These are phyloP conservation scores for Osmanthus fragrans DNA, from an alignment of 257 asterid species.

Conservation along the genomic window DNA sequence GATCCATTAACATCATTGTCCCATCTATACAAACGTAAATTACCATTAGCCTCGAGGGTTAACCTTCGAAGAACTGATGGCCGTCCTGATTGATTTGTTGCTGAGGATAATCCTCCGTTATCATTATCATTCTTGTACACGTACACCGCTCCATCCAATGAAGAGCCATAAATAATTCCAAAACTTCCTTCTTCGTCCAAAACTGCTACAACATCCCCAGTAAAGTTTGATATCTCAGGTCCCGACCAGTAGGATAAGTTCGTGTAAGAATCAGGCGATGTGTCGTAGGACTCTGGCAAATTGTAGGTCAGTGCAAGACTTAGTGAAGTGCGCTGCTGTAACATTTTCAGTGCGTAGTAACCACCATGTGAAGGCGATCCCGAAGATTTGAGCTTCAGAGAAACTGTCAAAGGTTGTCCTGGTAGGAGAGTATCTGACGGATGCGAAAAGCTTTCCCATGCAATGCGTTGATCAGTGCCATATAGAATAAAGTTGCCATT, in stretches of 20 bases:
- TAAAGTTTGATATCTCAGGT: constrained; percentile 80
- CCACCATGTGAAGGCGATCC: constrained; percentile 53
- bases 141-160: constrained; percentile 71
- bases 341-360: constrained; percentile 74
- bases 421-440: constrained; percentile 92
- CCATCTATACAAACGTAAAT: constrained; percentile 77
- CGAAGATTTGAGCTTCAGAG: constrained; percentile 62
- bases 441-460: constrained; percentile 77
- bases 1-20: constrained; percentile 79
- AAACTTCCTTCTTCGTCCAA: constrained; percentile 73
- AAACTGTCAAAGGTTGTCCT: constrained; percentile 66
- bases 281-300: constrained; percentile 39
- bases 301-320: constrained; percentile 74
- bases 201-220: constrained; percentile 72
- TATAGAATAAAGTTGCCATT: constrained; percentile 74
- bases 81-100: constrained; percentile 43
- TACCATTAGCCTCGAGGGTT: constrained; percentile 71
- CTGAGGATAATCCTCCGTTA: constrained; percentile 45
- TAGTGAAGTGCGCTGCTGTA: constrained; percentile 71
- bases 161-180: constrained; percentile 72
- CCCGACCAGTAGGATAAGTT: constrained; percentile 80
- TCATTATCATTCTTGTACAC: constrained; percentile 76
- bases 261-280: constrained; percentile 36
- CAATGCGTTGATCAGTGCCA: constrained; percentile 33
- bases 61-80: constrained; percentile 53